Evolutionary conservation across 2,329 filamentous ascomycete genomes (phyloP).

Genomic region (Immersiporthe knoxdaviesiana): DNA sequence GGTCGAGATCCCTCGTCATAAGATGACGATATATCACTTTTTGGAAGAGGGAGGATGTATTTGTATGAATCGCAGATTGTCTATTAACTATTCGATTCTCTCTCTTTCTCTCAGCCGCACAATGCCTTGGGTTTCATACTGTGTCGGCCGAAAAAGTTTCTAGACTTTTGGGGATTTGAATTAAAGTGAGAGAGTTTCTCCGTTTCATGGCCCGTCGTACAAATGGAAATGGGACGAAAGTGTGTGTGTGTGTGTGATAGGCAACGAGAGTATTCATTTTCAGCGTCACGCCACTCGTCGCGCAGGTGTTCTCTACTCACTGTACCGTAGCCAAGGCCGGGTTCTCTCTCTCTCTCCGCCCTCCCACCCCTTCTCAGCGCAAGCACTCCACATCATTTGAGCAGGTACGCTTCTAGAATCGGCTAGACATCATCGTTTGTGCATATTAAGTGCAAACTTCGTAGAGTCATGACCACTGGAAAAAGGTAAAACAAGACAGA

Average conservation of each 20-base stretch:
- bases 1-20: neutral
- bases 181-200: neutral
- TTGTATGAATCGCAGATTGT: neutral
- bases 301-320: neutral
- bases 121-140: neutral
- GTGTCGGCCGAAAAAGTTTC: neutral
- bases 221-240: neutral
- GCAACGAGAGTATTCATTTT: too few species aligned
- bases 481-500: neutral
- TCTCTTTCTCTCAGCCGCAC: conserved; percentile 1
- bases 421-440: neutral
- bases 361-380: too few species aligned
- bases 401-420: neutral
- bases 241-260: neutral
- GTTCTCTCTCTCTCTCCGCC: too few species aligned
- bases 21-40: neutral
- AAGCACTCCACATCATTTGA: neutral
- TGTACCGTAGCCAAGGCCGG: too few species aligned
- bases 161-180: neutral
- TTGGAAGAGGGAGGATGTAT: neutral
- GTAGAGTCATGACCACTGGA: neutral
- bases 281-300: neutral
- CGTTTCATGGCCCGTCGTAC: neutral
- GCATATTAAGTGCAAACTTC: neutral
- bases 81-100: too few species aligned